Evolutionary conservation across 2,329 filamentous ascomycete species (phyloP).

Genomic region (Helicocarpus griseus): DNA sequence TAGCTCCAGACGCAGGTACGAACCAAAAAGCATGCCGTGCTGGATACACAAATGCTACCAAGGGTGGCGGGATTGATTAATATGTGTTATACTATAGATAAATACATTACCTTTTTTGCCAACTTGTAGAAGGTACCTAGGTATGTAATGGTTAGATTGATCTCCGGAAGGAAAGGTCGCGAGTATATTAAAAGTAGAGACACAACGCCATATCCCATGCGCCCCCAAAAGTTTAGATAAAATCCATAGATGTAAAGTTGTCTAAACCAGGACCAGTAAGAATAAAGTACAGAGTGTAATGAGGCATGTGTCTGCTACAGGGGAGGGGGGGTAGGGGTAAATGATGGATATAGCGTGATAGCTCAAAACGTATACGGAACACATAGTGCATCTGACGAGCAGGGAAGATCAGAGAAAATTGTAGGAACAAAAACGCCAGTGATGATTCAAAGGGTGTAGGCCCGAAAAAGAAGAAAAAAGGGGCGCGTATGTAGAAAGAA

Average conservation of each 20-base stretch:
- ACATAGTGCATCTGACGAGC: neutral
- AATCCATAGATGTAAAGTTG: neutral
- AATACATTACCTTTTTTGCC: no score
- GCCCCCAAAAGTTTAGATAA: neutral
- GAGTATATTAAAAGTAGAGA: neutral
- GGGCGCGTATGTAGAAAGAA: neutral
- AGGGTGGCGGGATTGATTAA: neutral
- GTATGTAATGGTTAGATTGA: neutral
- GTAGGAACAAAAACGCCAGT: neutral
- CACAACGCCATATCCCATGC: neutral
- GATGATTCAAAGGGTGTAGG: neutral
- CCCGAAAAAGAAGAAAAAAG: neutral
- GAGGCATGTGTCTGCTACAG: neutral
- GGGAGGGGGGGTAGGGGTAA: neutral
- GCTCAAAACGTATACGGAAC: neutral
- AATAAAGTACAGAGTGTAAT: neutral
- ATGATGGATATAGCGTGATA: neutral
- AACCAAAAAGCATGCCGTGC: neutral
- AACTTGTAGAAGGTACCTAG: no score
- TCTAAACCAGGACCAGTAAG: neutral
- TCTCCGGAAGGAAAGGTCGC: neutral
- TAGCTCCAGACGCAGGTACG: neutral
- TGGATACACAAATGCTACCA: neutral
- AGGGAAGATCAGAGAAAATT: neutral
- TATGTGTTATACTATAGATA: neutral